These are phyloP conservation scores for Caloboletus inedulis DNA, from an alignment of 1,284 basidiomycete species.

Conservation along the genomic window DNA sequence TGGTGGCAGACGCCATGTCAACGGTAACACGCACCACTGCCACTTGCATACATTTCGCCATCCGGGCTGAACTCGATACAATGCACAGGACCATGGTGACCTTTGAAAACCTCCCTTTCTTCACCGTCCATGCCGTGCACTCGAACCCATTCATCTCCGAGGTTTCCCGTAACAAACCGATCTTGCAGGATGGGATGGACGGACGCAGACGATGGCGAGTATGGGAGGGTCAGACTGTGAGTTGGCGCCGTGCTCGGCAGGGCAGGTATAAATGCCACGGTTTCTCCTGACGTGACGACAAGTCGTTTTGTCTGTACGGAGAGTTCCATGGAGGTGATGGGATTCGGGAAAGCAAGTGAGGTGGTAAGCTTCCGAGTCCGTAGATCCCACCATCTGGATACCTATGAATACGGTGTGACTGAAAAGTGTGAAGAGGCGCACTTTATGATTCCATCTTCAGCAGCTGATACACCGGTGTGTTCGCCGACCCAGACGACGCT, in stretches of 20 bases:
- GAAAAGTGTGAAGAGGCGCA: slow-evolving; percentile 39
- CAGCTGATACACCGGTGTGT: slow-evolving; percentile 83
- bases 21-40: slow-evolving; percentile 68
- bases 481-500: slow-evolving; percentile 92
- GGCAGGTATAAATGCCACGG: slow-evolving; percentile 82
- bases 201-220: slow-evolving; percentile 87
- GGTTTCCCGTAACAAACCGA: slow-evolving; percentile 90
- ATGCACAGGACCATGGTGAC: slow-evolving; percentile 97
- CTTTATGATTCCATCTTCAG: slow-evolving; percentile 91
- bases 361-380: slow-evolving; percentile 72
- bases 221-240: slow-evolving; percentile 70
- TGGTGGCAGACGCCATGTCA: slow-evolving; percentile 2
- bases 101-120: slow-evolving; percentile 91
- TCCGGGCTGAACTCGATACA: slow-evolving; percentile 94
- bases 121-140: slow-evolving; percentile 89
- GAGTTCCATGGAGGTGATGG: slow-evolving; percentile 93
- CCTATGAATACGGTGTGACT: slow-evolving; percentile 9
- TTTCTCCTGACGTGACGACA: slow-evolving; percentile 88
- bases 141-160: slow-evolving; percentile 93
- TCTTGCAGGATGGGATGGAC: slow-evolving; percentile 88
- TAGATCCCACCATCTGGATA: slow-evolving; percentile 91
- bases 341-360: slow-evolving; percentile 69
- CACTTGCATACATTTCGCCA: slow-evolving; percentile 97
- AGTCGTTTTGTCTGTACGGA: slow-evolving; percentile 82
- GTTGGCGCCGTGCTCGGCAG: slow-evolving; percentile 54